A percentile compares a stretch with the other conserved stretches of the same genome.
Evolutionary conservation across 2,329 filamentous ascomycete species (phyloP).

Genomic region (Tolypocladium tropicale): DNA sequence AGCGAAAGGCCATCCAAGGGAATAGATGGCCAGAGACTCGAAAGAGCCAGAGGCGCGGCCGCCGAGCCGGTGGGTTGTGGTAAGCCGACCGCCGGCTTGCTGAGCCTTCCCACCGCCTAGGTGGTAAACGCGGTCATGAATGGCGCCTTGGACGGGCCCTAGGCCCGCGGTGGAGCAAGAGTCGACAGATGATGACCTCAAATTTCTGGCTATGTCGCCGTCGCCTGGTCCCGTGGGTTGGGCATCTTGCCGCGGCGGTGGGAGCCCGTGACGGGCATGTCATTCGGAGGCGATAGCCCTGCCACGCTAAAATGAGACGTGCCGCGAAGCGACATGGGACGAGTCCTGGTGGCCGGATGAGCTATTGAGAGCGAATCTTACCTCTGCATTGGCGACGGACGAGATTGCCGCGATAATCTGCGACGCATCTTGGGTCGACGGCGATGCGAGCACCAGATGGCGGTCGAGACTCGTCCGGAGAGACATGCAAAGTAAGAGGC

Average conservation of each 20-base stretch:
- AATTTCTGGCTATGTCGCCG: neutral
- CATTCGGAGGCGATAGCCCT: neutral
- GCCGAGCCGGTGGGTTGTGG: neutral
- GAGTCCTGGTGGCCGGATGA: neutral
- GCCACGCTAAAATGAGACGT: neutral
- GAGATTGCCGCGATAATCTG: neutral
- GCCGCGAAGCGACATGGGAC: neutral
- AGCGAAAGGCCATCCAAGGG: conserved; percentile 3
- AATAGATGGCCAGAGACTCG: neutral
- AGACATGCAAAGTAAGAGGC: neutral
- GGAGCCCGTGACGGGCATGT: neutral
- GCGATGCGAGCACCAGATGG: neutral
- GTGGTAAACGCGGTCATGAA: neutral
- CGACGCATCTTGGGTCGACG: neutral
- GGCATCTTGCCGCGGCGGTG: neutral
- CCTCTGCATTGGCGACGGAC: neutral
- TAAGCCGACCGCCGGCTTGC: neutral
- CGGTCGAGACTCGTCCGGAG: neutral
- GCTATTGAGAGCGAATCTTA: neutral
- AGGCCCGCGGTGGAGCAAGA: neutral
- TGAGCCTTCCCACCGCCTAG: neutral
- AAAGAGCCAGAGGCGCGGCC: neutral
- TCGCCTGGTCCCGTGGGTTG: neutral
- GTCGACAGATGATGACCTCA: conserved; percentile 1
- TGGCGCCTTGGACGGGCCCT: conserved; percentile 3